Evolutionary conservation across 169 alveolate species (phyloP).

Genomic region (Prorocentrum cordatum): DNA sequence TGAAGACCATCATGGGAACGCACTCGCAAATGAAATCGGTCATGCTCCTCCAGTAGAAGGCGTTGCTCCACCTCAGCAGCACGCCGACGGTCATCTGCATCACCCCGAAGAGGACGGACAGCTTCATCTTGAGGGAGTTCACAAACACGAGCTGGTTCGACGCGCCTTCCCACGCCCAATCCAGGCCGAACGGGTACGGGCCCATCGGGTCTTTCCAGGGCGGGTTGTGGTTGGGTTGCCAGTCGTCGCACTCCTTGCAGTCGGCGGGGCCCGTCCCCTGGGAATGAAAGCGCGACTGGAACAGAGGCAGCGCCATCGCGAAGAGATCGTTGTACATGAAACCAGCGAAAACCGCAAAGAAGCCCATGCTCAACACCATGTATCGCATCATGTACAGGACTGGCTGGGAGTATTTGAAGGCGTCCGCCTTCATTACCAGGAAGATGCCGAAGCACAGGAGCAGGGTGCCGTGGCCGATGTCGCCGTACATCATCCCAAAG

Average conservation of each 20-base stretch:
- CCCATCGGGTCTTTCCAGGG: slow-evolving; percentile 51
- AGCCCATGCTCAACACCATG: slow-evolving; percentile 90
- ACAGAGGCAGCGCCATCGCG: slow-evolving; percentile 89
- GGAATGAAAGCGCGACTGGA: slow-evolving; percentile 82
- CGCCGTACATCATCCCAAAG: slow-evolving; percentile 99
- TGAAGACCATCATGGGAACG: slow-evolving; percentile 93
- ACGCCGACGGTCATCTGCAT: slow-evolving; percentile 86
- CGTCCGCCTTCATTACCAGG: slow-evolving; percentile 75
- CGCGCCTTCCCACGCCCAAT: slow-evolving; percentile 97
- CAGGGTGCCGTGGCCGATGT: slow-evolving; percentile 95
- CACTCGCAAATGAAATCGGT: slow-evolving; percentile 93
- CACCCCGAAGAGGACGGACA: slow-evolving; percentile 81
- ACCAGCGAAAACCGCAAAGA: slow-evolving; percentile 72
- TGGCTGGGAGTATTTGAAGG: slow-evolving; percentile 59
- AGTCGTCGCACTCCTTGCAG: no score
- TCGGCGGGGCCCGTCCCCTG: no score
- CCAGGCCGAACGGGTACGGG: slow-evolving; percentile 95
- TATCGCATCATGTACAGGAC: slow-evolving; percentile 79
- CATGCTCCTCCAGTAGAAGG: slow-evolving; percentile 82
- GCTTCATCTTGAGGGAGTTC: slow-evolving; percentile 97
- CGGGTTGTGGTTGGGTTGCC: no score
- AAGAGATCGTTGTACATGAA: slow-evolving; percentile 95
- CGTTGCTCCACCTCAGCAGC: slow-evolving; percentile 81
- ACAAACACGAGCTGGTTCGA: slow-evolving; percentile 90
- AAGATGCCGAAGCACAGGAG: slow-evolving; percentile 80